phyloP scores from a whole-genome alignment of 2,329 filamentous ascomycete species.

The Claviceps citrina region DNA sequence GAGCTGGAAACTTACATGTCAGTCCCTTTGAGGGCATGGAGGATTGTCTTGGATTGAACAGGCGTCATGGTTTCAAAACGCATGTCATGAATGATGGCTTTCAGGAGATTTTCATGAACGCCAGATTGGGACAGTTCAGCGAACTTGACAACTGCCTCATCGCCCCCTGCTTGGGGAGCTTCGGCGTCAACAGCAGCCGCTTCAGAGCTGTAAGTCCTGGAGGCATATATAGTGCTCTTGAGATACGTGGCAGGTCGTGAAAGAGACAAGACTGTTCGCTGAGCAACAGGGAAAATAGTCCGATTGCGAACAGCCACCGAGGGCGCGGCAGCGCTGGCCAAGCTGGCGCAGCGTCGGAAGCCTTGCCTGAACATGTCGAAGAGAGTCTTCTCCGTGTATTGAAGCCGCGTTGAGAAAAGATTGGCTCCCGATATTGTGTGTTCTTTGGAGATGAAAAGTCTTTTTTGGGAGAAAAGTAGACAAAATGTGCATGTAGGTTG shows the following conservation, averaged over 20 bases:
- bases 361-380: slow-evolving; percentile 22
- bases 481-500: background rate
- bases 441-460: background rate
- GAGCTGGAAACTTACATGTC: slow-evolving; percentile 55
- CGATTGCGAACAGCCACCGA: slow-evolving; percentile 17
- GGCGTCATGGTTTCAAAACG: slow-evolving; percentile 76
- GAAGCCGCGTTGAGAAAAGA: background rate
- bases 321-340: slow-evolving; percentile 18
- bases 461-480: background rate
- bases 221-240: slow-evolving; percentile 12
- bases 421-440: background rate
- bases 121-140: slow-evolving; percentile 28
- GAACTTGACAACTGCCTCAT: slow-evolving; percentile 25
- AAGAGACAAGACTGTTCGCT: slow-evolving; percentile 10
- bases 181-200: slow-evolving; percentile 15
- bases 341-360: slow-evolving; percentile 23
- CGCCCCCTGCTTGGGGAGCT: slow-evolving; percentile 2
- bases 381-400: background rate
- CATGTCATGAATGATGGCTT: slow-evolving; percentile 57
- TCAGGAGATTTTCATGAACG: slow-evolving; percentile 50
- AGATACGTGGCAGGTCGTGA: slow-evolving; percentile 8
- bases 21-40: slow-evolving; percentile 58
- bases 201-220: slow-evolving; percentile 26
- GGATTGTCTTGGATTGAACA: slow-evolving; percentile 75
- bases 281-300: slow-evolving; percentile 13